Conservation (phyloP, 257 asterid species). For the Rubia yunnanensis region DNA sequence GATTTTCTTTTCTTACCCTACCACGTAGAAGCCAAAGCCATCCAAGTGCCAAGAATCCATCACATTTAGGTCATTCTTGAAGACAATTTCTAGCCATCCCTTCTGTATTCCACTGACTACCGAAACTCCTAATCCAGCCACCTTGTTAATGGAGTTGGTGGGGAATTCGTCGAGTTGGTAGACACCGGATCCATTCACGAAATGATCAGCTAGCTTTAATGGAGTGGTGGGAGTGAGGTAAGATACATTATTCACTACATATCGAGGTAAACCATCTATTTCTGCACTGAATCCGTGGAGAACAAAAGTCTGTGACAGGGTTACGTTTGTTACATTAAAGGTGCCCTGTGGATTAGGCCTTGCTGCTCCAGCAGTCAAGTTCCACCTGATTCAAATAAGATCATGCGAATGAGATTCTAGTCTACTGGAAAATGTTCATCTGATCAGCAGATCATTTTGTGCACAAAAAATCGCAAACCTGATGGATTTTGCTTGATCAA, state of each 20-base stretch:
- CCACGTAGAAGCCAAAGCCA: conserved; percentile 54
- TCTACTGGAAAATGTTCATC: no score
- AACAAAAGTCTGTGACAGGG: conserved; percentile 53
- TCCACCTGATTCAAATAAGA: conserved; percentile 35
- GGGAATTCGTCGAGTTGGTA: conserved; percentile 48
- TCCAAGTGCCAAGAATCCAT: conserved; percentile 74
- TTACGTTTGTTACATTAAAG: conserved; percentile 57
- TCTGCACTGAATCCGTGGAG: conserved; percentile 35
- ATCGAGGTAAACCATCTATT: conserved; percentile 16
- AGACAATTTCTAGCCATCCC: conserved; percentile 63
- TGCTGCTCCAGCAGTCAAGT: conserved; percentile 59
- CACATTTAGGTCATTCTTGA: conserved; percentile 30
- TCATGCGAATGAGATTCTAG: neutral
- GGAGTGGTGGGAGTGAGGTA: conserved; percentile 48
- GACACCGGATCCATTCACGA: conserved; percentile 51
- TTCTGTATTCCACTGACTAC: conserved; percentile 48
- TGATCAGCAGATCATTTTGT: no score
- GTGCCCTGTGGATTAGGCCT: conserved; percentile 77
- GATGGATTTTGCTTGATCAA: conserved; percentile 51
- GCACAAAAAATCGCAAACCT: conserved; percentile 26
- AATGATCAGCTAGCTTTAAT: conserved; percentile 52
- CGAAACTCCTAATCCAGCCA: conserved; percentile 25
- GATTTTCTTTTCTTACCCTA: conserved; percentile 38
- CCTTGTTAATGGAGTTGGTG: conserved; percentile 25
- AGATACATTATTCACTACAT: conserved; percentile 44